These are phyloP conservation scores for Acanthochlamys bracteata DNA, from an alignment of 106 monocot species.

Conservation along the genomic window DNA sequence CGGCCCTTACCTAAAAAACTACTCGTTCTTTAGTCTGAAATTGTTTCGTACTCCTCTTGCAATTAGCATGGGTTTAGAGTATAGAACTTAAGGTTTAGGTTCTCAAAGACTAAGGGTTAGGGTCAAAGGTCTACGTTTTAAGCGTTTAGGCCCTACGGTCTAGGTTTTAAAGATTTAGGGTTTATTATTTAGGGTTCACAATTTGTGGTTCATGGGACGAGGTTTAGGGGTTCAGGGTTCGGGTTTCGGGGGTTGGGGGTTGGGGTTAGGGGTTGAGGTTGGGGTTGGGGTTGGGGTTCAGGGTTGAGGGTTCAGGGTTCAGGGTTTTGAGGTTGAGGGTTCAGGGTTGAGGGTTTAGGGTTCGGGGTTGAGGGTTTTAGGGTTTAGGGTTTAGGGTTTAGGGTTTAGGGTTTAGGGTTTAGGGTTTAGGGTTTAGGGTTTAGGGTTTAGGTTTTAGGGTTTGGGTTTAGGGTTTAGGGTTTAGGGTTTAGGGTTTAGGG, in stretches of 20 bases:
- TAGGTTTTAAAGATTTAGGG: slow-evolving; percentile 29
- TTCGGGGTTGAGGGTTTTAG: slow-evolving; percentile 30
- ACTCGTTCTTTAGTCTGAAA: too few relatives aligned
- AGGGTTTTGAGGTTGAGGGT: slow-evolving; percentile 32
- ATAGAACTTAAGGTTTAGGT: slow-evolving; percentile 27
- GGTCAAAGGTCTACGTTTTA: slow-evolving; percentile 2
- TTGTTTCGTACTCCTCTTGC: too few relatives aligned
- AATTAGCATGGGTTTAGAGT: slow-evolving; percentile 32
- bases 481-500: slow-evolving; percentile 30
- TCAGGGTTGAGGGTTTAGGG: slow-evolving; percentile 31
- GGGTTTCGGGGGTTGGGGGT: background rate
- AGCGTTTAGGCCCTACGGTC: slow-evolving; percentile 19
- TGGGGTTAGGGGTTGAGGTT: slow-evolving; percentile 19
- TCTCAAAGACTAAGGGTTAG: slow-evolving; percentile 25
- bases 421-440: slow-evolving; percentile 36
- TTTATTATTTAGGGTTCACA: slow-evolving; percentile 19
- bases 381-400: slow-evolving; percentile 8
- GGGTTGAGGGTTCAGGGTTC: slow-evolving; percentile 24
- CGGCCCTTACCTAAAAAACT: too few relatives aligned
- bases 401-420: slow-evolving; percentile 25
- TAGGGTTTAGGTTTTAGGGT: slow-evolving; percentile 34
- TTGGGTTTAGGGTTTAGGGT: slow-evolving; percentile 39
- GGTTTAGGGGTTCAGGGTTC: slow-evolving; percentile 7
- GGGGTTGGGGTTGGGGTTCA: slow-evolving; percentile 22
- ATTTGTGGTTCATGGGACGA: background rate